Base-by-base conservation (phyloP, 2,329 filamentous ascomycete genomes). In the Diaporthe velutina region DNA sequence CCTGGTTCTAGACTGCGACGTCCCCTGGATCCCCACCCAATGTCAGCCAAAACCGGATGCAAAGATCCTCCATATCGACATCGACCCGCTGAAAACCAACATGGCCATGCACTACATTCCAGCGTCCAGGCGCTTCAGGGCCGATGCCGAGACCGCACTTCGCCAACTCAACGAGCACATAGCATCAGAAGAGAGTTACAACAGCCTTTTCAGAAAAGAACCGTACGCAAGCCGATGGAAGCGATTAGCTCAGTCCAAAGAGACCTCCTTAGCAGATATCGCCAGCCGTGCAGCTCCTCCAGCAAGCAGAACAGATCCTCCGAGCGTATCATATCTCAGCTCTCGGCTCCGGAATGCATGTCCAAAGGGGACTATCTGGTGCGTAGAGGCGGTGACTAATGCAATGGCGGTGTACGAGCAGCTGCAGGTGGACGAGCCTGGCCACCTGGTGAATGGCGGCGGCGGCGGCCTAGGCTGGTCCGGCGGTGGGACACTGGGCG, bases 21-120 rank as follows among this genome's bases (percentile, higher is more conserved):
- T 98, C 0, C 96, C 96, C 0, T 98, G 95, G 95, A 95, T 98
- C 72, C 92, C 93, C n/a, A 97, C 95, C 0, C 91, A 91, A 28
- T 91, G 90, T 82, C 86, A 86, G 77, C 91, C 91, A 0, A 82
- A 82, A 2, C 82, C 84, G 3, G 85, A 87, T 22, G 88, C 89
- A n/a, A 87, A 86, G 76, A 84, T 93, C 71, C 92, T 90, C 82
- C 91, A 93, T 78, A 86, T 93, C 57, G 91, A 93, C 77, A 86
- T 91, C 64, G 91, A 93, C 77, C 90, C 91, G 0, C 83, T 93
- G 35, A 93, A 93, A 84, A 90, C 93, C 81, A 89, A 92, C 81
- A 95, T 95, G 87, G 92, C 93, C 0, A 86, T 95, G 22, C 93
- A 93, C 79, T 95, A 95, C 78, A 89, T 95, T 60, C 86, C 88